Evolutionary conservation across 2,329 filamentous ascomycete species (phyloP).

Genomic region (Dactylonectria estremocensis): DNA sequence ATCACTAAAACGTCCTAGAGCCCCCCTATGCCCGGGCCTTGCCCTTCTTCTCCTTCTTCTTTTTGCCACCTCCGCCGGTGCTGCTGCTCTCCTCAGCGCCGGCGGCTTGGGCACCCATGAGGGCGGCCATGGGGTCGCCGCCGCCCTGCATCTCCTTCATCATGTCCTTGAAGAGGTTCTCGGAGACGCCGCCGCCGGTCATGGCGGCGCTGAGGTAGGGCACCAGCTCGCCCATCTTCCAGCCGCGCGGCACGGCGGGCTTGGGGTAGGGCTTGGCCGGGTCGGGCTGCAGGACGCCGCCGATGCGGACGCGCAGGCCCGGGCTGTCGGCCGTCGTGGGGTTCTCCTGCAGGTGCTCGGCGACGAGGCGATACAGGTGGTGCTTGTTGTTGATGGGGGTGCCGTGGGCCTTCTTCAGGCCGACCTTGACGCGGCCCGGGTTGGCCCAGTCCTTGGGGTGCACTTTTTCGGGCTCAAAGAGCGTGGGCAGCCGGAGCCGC

Average conservation of each 20-base stretch:
- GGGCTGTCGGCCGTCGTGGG: slow-evolving; percentile 80
- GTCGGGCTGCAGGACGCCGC: slow-evolving; percentile 76
- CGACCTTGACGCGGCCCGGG: slow-evolving; percentile 88
- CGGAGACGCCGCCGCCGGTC: slow-evolving; percentile 92
- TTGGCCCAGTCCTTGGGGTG: slow-evolving; percentile 99
- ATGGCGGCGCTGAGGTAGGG: slow-evolving; percentile 91
- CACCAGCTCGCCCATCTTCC: slow-evolving; percentile 89
- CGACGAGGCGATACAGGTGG: slow-evolving; percentile 87
- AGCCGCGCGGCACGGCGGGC: slow-evolving; percentile 85
- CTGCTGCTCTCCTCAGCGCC: slow-evolving; percentile 41
- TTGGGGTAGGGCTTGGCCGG: slow-evolving; percentile 78
- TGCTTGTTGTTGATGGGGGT: slow-evolving; percentile 79
- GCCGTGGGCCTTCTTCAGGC: slow-evolving; percentile 63
- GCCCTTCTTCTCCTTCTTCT: slow-evolving; percentile 66
- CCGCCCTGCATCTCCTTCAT: slow-evolving; percentile 88
- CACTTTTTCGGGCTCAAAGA: slow-evolving; percentile 91
- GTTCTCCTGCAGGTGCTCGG: slow-evolving; percentile 81
- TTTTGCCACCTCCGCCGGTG: slow-evolving; percentile 47
- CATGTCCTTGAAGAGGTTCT: slow-evolving; percentile 96
- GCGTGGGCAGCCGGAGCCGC: slow-evolving; percentile 77
- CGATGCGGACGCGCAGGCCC: slow-evolving; percentile 80
- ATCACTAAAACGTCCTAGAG: not conserved
- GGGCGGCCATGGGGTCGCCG: slow-evolving; percentile 62
- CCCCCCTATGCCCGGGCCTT: slow-evolving; percentile 53
- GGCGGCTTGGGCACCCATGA: slow-evolving; percentile 57